These are phyloP conservation scores for Boletales sp. DNA, from an alignment of 768 basidiomycete species.

Conservation along the genomic window DNA sequence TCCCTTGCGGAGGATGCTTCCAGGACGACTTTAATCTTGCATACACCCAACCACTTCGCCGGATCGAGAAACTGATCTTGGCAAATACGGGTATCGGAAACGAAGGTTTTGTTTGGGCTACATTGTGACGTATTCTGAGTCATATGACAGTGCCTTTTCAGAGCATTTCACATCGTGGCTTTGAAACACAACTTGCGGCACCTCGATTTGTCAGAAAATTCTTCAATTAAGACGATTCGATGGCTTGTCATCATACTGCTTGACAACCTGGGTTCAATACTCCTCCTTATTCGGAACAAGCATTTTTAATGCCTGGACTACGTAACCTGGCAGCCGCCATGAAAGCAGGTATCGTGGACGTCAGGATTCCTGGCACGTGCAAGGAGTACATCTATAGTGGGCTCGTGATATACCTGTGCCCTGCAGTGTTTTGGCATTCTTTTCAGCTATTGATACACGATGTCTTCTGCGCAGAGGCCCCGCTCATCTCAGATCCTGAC, in stretches of 20 bases:
- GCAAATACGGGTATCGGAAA: constrained; percentile 56
- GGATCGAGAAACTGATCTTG: constrained; percentile 43
- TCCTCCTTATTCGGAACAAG: constrained; percentile 53
- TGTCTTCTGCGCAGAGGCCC: constrained; percentile 48
- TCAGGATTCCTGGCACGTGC: constrained; percentile 54
- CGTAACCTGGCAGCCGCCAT: constrained; percentile 44
- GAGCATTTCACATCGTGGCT: constrained; percentile 54
- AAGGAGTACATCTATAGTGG: constrained; percentile 53
- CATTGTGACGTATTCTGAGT: not conserved
- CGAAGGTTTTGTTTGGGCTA: constrained; percentile 46
- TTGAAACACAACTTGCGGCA: constrained; percentile 51
- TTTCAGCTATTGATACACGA: constrained; percentile 41
- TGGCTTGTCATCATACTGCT: constrained; percentile 52
- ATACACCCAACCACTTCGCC: constrained; percentile 52
- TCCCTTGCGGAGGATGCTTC: constrained; percentile 43
- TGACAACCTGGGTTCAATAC: constrained; percentile 37
- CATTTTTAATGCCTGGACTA: constrained; percentile 54
- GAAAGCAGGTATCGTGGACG: constrained; percentile 38
- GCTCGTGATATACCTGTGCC: constrained; percentile 11
- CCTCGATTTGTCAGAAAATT: constrained; percentile 53
- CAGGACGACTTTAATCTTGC: constrained; percentile 45
- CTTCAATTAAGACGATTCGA: constrained; percentile 52
- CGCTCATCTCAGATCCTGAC: constrained; percentile 45
- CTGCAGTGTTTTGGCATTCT: not conserved
- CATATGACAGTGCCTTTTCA: constrained; percentile 23